Percentiles rank a stretch among this genome's conserved stretches.
phyloP scores from a whole-genome alignment of 495 filamentous ascomycete genomes.

The Echria macrotheca region DNA sequence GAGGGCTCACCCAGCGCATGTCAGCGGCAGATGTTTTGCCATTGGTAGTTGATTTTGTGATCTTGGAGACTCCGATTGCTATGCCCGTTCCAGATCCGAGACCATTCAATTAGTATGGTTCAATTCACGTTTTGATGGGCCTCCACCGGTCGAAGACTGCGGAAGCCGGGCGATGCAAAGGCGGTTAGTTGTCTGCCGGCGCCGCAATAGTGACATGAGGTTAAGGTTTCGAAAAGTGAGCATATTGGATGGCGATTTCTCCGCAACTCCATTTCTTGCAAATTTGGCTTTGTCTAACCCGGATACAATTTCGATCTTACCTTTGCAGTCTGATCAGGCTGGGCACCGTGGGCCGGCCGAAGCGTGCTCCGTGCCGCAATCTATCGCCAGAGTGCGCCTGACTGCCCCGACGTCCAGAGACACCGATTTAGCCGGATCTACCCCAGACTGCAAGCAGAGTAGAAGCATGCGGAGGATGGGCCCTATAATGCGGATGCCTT shows the following conservation, averaged over 20 bases:
- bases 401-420: conserved; percentile 1
- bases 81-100: conserved; percentile 4
- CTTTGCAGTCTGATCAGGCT: conserved; percentile 8
- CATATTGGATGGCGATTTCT: conserved; percentile 4
- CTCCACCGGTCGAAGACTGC: background rate
- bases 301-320: conserved; percentile 14
- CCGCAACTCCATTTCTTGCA: conserved; percentile 3
- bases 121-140: conserved; percentile 2
- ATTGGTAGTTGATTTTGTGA: background rate
- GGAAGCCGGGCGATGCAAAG: background rate
- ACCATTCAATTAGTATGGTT: conserved; percentile 5
- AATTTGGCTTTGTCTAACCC: conserved; percentile 1
- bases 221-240: background rate
- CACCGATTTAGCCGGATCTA: conserved; percentile 23
- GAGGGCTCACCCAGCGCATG: background rate
- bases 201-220: background rate
- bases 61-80: background rate
- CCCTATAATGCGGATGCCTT: conserved; percentile 6
- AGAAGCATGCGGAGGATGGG: conserved; percentile 19
- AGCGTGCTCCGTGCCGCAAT: too few species aligned
- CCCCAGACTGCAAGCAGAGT: conserved; percentile 17
- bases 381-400: conserved; percentile 11
- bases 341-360: background rate
- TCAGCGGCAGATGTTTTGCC: background rate
- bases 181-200: conserved; percentile 10